Percentiles rank a stretch among this genome's conserved stretches.
These are phyloP conservation scores for Cladophialophora chaetospira DNA, from an alignment of 2,329 filamentous ascomycete genomes.

Conservation along the genomic window DNA sequence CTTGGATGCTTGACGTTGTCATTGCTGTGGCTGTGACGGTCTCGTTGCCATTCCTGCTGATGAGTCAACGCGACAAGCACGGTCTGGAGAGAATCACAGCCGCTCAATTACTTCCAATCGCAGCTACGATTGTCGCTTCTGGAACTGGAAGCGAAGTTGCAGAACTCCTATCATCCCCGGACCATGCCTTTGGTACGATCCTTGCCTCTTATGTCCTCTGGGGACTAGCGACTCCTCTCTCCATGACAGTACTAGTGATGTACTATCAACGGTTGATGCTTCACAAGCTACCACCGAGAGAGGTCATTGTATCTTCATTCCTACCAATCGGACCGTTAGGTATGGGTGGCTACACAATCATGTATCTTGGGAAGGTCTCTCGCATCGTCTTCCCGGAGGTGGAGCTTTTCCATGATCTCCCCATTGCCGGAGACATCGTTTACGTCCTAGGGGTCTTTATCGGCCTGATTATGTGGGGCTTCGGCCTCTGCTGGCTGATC, in stretches of 20 bases:
- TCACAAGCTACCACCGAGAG: slow-evolving; percentile 68
- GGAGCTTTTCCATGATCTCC: slow-evolving; percentile 29
- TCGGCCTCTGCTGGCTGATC: slow-evolving; percentile 45
- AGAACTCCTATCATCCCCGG: slow-evolving; percentile 53
- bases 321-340: slow-evolving; percentile 68
- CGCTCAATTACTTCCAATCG: slow-evolving; percentile 67
- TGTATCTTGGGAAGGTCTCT: slow-evolving; percentile 55
- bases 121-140: slow-evolving; percentile 66
- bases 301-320: slow-evolving; percentile 69
- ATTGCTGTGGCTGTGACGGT: slow-evolving; percentile 58
- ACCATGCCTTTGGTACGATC: slow-evolving; percentile 64
- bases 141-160: slow-evolving; percentile 65
- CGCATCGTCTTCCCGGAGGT: slow-evolving; percentile 40
- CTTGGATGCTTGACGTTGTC: slow-evolving; percentile 61
- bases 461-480: slow-evolving; percentile 44
- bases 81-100: slow-evolving; percentile 65
- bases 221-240: slow-evolving; percentile 61
- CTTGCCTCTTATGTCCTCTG: slow-evolving; percentile 69
- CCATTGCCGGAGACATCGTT: slow-evolving; percentile 38
- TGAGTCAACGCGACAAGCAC: slow-evolving; percentile 42
- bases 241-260: slow-evolving; percentile 65
- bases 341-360: slow-evolving; percentile 63
- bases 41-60: slow-evolving; percentile 52
- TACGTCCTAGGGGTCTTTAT: slow-evolving; percentile 42
- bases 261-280: slow-evolving; percentile 71